Evolutionary conservation across 2,329 filamentous ascomycete species (phyloP).

Genomic region (Periconia sp.): DNA sequence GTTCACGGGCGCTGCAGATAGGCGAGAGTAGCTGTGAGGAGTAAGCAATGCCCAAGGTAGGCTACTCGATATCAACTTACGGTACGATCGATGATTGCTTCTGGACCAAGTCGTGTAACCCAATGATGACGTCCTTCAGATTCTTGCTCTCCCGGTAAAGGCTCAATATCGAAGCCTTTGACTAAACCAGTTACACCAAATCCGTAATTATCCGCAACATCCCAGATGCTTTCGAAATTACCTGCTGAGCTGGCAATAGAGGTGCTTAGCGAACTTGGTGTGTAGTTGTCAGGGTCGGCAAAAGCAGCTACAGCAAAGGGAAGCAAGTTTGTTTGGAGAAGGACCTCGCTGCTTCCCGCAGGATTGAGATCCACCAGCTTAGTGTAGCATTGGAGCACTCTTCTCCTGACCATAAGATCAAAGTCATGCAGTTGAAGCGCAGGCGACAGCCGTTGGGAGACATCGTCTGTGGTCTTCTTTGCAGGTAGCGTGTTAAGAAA

Average conservation of each 20-base stretch:
- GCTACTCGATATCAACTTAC: slow-evolving; percentile 25
- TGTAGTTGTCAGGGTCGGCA: slow-evolving; percentile 89
- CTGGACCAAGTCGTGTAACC: slow-evolving; percentile 63
- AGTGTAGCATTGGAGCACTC: slow-evolving; percentile 93
- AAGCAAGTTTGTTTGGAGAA: slow-evolving; percentile 89
- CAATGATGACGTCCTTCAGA: slow-evolving; percentile 54
- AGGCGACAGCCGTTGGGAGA: slow-evolving; percentile 80
- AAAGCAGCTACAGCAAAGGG: slow-evolving; percentile 90
- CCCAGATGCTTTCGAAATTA: slow-evolving; percentile 93
- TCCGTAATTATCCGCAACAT: slow-evolving; percentile 90
- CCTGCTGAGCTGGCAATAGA: slow-evolving; percentile 90
- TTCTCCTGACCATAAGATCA: slow-evolving; percentile 88
- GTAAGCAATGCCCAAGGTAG: slow-evolving; percentile 13
- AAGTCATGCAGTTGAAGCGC: slow-evolving; percentile 88
- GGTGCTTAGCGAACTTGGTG: slow-evolving; percentile 81
- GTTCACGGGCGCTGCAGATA: slow-evolving; percentile 82
- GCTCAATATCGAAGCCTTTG: slow-evolving; percentile 74
- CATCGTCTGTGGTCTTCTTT: slow-evolving; percentile 86
- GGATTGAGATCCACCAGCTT: slow-evolving; percentile 90
- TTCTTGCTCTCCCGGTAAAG: slow-evolving; percentile 66
- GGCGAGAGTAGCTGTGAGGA: slow-evolving; percentile 57
- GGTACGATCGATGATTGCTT: slow-evolving; percentile 67
- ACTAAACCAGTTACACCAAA: slow-evolving; percentile 92
- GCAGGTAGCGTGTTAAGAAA: slow-evolving; percentile 85
- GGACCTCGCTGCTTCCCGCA: slow-evolving; percentile 79